Evolutionary conservation across 768 basidiomycete genomes (phyloP), one percentile per base, ranked within the genome.

Genomic region (Infundibulicybe gibba): DNA sequence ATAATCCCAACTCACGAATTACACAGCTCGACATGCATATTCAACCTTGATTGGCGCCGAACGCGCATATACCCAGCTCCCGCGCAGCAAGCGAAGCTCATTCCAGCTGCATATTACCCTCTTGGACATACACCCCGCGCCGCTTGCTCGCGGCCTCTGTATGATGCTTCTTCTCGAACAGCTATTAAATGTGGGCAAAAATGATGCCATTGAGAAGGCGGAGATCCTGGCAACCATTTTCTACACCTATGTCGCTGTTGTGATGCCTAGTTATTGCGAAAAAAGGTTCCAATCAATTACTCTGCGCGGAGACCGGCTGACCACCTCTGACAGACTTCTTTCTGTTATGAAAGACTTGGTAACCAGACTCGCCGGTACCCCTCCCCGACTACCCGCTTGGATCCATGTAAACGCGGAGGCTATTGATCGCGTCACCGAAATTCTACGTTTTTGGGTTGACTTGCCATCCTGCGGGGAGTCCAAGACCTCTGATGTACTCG

Each of bases 151-250:
- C 8, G 56, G 57, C 20, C 52, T 63, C n/a, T 40, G 55, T 21
- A 25, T 60, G 16, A 49, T 58, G 15, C 44, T 52, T 43, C 50
- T 63, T 15, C 31, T 64, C 33, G 53, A 62, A 32, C 47, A 53
- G 16, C 48, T 61, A 12, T 45, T 53, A 40, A 16, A 49, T 9
- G 25, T 8, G 25, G 31, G 43, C 6, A 38, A 52, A 11, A 34
- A 46, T 14, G 52, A 51, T 6, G 39, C 44, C 2, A 25, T 32
- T 6, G 44, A 38, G 6, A 45, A 49, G 5, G 46, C 50, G 1
- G 59, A 63, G 43, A 51, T 57, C 32, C 49, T 54, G 40, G 52
- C 59, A 20, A 56, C 61, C n/a, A 34, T 63, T 32, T 41, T 63
- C n/a, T 62, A 56, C 44, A 52, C 45, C 13, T 63, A 51, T 34